A percentile compares a stretch with the other conserved stretches of the same genome.
Evolutionary conservation across 768 basidiomycete genomes (phyloP).

Genomic region (Candolleomyces aberdarensis): DNA sequence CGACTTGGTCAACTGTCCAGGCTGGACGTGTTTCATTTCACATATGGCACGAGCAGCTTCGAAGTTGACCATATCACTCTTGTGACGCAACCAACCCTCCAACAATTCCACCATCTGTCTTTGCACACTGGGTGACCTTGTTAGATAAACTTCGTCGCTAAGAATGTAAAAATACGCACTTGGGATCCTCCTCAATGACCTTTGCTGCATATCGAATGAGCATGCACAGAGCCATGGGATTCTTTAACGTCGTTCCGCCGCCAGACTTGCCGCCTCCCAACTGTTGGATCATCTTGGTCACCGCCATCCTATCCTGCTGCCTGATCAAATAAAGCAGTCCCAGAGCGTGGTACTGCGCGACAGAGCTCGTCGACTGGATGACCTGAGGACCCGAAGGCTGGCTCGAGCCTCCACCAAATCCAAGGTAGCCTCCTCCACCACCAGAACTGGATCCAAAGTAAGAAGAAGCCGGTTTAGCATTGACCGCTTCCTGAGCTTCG

Average conservation of each 20-base stretch:
- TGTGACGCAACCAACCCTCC: conserved; percentile 94
- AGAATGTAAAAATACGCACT: conserved; percentile 54
- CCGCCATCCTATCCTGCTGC: conserved; percentile 97
- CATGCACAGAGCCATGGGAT: conserved; percentile 98
- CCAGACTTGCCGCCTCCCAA: conserved; percentile 87
- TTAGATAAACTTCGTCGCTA: conserved; percentile 3
- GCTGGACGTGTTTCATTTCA: conserved; percentile 84
- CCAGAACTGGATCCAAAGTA: conserved; percentile 56
- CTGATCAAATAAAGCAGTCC: conserved; percentile 92
- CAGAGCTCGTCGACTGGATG: conserved; percentile 84
- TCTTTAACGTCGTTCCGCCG: conserved; percentile 81
- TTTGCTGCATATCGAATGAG: conserved; percentile 97
- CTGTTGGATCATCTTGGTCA: conserved; percentile 99
- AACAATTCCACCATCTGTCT: conserved; percentile 90
- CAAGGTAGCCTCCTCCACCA: conserved; percentile 63
- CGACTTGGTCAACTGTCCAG: conserved; percentile 77
- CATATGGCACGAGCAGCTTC: conserved; percentile 98
- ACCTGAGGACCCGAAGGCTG: conserved; percentile 64
- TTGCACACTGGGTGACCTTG: conserved; percentile 59
- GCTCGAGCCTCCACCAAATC: conserved; percentile 59
- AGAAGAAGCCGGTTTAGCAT: conserved; percentile 73
- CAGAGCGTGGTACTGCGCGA: conserved; percentile 96
- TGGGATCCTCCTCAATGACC: conserved; percentile 97
- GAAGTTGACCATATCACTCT: conserved; percentile 99
- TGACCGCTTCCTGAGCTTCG: conserved; percentile 95